phyloP scores from a whole-genome alignment of 1,284 basidiomycete genomes.

The Ustilago loliicola region DNA sequence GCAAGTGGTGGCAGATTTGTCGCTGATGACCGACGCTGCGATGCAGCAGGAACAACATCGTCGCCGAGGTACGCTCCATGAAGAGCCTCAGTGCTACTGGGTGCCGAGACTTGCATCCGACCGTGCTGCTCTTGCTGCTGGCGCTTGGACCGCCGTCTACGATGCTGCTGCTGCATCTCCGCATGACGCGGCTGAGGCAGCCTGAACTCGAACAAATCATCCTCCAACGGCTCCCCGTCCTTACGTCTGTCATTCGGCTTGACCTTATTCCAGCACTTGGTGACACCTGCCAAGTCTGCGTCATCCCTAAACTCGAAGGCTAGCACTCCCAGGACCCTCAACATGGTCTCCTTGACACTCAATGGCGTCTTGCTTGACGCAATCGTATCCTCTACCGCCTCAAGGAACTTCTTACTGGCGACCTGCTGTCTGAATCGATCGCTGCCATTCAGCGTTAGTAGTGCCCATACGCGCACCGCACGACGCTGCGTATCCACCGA shows the following conservation, averaged over 20 bases:
- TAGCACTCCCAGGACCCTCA: slow-evolving; percentile 58
- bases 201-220: slow-evolving; percentile 44
- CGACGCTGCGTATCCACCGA: slow-evolving; percentile 47
- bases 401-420: slow-evolving; percentile 61
- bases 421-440: slow-evolving; percentile 62
- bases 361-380: slow-evolving; percentile 53
- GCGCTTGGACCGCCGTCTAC: not conserved
- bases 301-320: slow-evolving; percentile 60
- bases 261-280: slow-evolving; percentile 63
- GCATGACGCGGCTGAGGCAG: slow-evolving; percentile 32
- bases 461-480: slow-evolving; percentile 59
- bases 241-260: slow-evolving; percentile 53
- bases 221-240: slow-evolving; percentile 52
- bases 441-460: slow-evolving; percentile 55
- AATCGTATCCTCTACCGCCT: slow-evolving; percentile 58
- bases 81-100: slow-evolving; percentile 5
- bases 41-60: too few relatives aligned
- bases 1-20: not conserved
- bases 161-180: slow-evolving; percentile 1
- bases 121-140: slow-evolving; percentile 4
- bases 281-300: slow-evolving; percentile 50
- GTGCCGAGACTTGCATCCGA: not conserved
- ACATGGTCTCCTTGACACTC: slow-evolving; percentile 58
- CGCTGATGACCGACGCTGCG: not conserved
- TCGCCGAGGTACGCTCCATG: not conserved